phyloP scores from a whole-genome alignment of 306 rosid species.

The Pachyrhizus erosus region DNA sequence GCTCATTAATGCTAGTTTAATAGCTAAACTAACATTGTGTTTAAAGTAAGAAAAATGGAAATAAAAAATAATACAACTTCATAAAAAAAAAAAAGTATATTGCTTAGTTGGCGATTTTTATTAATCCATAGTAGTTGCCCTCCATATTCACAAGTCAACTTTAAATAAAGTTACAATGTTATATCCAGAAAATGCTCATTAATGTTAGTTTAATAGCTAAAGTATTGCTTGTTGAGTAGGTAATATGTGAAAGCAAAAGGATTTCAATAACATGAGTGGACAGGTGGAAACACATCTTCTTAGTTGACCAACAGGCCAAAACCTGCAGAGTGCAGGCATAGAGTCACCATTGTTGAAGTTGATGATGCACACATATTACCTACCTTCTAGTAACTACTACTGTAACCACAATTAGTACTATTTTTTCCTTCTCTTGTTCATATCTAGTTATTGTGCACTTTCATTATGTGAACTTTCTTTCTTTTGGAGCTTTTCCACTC shows the following conservation, averaged over 20 bases:
- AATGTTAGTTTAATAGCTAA: not conserved
- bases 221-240: not conserved
- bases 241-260: not conserved
- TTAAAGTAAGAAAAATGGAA: not conserved
- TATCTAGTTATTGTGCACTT: not conserved
- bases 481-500: not conserved
- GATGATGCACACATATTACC: constrained; percentile 14
- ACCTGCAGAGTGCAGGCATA: not conserved
- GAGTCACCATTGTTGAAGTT: constrained; percentile 20
- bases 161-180: not conserved
- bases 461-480: not conserved
- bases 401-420: not conserved
- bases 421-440: not conserved
- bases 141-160: not conserved
- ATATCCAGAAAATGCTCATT: not conserved
- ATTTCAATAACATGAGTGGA: not conserved
- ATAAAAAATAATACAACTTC: not conserved
- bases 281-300: not conserved
- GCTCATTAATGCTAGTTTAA: not conserved
- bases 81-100: not conserved
- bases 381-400: not conserved
- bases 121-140: not conserved
- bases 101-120: not conserved
- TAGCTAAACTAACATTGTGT: not conserved
- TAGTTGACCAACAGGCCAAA: constrained; percentile 1